Evolutionary conservation across 768 basidiomycete species (phyloP).

Genomic region (Boletales sp.): DNA sequence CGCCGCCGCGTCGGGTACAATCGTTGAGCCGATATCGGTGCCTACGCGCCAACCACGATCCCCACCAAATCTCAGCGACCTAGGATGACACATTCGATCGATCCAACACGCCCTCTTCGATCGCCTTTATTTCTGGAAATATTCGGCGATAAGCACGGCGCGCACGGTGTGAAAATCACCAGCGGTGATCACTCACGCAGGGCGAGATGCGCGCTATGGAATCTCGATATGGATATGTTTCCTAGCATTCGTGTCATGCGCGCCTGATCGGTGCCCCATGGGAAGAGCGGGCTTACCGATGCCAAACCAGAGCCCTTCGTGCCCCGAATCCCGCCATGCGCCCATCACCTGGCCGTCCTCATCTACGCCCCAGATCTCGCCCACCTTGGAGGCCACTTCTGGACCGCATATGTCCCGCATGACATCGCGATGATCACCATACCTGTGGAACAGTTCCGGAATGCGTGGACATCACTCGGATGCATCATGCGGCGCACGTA

Average conservation of each 20-base stretch:
- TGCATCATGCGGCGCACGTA: not conserved
- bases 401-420: conserved; percentile 42
- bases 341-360: conserved; percentile 54
- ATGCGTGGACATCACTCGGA: not conserved
- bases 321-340: conserved; percentile 6
- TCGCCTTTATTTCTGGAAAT: not conserved
- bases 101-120: not conserved
- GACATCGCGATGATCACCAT: conserved; percentile 37
- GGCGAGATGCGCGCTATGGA: conserved; percentile 4
- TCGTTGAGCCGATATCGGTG: too few relatives aligned
- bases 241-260: not conserved
- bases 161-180: not conserved
- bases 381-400: conserved; percentile 40
- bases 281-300: conserved; percentile 1
- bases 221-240: conserved; percentile 6
- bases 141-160: not conserved
- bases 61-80: too few relatives aligned
- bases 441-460: conserved; percentile 27
- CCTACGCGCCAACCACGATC: too few relatives aligned
- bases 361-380: conserved; percentile 55
- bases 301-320: conserved; percentile 2
- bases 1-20: too few relatives aligned
- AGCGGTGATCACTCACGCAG: conserved; percentile 1
- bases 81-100: too few relatives aligned
- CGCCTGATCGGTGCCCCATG: not conserved